Conservation (phyloP, 768 basidiomycete genomes). For the Psilocybe tampanensis region DNA sequence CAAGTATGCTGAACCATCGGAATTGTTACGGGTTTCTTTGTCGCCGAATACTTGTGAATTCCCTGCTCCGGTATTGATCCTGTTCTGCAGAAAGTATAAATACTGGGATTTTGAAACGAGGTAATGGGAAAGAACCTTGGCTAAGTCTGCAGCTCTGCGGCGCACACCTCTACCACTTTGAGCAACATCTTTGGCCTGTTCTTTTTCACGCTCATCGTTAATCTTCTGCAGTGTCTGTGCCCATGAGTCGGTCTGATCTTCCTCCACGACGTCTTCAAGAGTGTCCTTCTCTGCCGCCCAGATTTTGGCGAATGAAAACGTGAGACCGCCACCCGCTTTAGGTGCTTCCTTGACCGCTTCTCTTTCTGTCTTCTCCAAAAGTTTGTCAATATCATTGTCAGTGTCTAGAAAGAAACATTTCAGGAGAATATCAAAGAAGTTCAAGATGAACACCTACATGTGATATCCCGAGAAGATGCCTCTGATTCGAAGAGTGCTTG, state of each 20-base stretch:
- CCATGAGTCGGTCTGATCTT: conserved; percentile 80
- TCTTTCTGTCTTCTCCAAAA: conserved; percentile 84
- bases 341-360: conserved; percentile 61
- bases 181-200: conserved; percentile 46
- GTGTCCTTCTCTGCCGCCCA: conserved; percentile 83
- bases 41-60: conserved; percentile 11
- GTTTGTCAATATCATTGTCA: conserved; percentile 79
- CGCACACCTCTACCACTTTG: conserved; percentile 75
- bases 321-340: conserved; percentile 49
- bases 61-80: conserved; percentile 25
- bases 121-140: conserved; percentile 34
- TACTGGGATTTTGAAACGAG: background rate
- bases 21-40: conserved; percentile 19
- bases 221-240: conserved; percentile 64
- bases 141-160: conserved; percentile 69
- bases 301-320: conserved; percentile 89
- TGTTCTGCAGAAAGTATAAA: conserved; percentile 25
- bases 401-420: conserved; percentile 50
- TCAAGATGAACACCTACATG: conserved; percentile 47
- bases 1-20: conserved; percentile 33
- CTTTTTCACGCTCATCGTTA: conserved; percentile 44
- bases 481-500: conserved; percentile 79
- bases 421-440: background rate
- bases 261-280: conserved; percentile 68
- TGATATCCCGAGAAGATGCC: conserved; percentile 62